Base-by-base conservation (phyloP, 495 filamentous ascomycete genomes). In the Penicillium herquei region DNA sequence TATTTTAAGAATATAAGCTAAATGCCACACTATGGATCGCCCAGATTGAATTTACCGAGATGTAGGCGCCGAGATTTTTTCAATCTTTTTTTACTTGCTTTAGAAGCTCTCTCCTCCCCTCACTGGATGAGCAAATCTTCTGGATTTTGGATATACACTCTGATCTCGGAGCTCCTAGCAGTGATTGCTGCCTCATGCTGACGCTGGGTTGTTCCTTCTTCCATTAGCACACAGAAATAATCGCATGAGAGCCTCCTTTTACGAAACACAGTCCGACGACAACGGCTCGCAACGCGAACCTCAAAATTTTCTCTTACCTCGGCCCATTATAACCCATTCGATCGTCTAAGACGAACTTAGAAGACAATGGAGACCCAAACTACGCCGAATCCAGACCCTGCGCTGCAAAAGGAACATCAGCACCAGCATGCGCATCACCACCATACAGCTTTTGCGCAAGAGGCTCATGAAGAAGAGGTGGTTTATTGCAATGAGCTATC, bases 391-490 rank as follows among this genome's bases (percentile, higher is more conserved):
- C 6, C 30, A 49, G 65, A 68, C 33, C 65, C 65, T 3, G 59
- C 44, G 21, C 46, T 66, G 35, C 55, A 63, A 44, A 39, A 57
- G 5, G 52, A 55, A 16, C 42, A 69, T 26, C 66, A 84, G 59
- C 81, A 84, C 60, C 75, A 70, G 31, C 79, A 83, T 57, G 55
- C 47, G 6, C 82, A 85, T 62, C 64, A 78, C 7, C 80, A 83
- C 57, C 81, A 85, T 54, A 67, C 63, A 10, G 57, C 67, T 6
- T 64, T 65, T 37, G 73, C 81, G n/a, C 69, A 75, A 59, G 62
- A 70, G 57, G 73, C 72, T 49, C 70, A 70, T 16, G 39, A 74
- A 9, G 72, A 84, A 39, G 73, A 82, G 48, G 64, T 80, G 26
- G 68, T 71, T 44, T 81, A 84, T 54, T 70, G 78, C 17, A 74